These are phyloP conservation scores for Russula sp. DNA, from an alignment of 768 basidiomycete genomes.

Conservation along the genomic window DNA sequence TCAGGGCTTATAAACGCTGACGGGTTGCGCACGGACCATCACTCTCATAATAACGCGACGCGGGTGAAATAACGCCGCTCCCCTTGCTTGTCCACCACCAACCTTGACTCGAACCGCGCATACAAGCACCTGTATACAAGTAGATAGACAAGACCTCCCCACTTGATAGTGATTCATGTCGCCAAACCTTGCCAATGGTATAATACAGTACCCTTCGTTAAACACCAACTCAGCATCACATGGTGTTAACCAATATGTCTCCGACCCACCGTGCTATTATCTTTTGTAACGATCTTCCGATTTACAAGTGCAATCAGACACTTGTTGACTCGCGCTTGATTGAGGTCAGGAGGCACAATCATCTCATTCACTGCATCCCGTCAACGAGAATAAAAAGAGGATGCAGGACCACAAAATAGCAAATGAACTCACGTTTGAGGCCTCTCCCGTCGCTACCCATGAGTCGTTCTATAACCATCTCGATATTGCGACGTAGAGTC, in stretches of 20 bases:
- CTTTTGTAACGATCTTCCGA: constrained; percentile 76
- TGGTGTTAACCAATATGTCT: background rate
- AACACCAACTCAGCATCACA: background rate
- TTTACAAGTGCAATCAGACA: constrained; percentile 88
- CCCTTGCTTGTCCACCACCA: background rate
- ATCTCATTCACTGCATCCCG: constrained; percentile 58
- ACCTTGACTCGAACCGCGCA: too few species aligned
- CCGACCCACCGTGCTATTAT: constrained; percentile 37
- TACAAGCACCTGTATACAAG: background rate
- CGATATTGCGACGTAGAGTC: constrained; percentile 71
- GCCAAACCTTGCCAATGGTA: constrained; percentile 62
- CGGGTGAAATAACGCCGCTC: background rate
- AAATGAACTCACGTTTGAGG: constrained; percentile 46
- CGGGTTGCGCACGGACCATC: constrained; percentile 3
- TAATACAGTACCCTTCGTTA: constrained; percentile 49
- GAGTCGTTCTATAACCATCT: constrained; percentile 69
- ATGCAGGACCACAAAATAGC: background rate
- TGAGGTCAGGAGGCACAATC: constrained; percentile 72
- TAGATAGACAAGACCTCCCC: background rate
- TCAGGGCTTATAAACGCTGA: background rate
- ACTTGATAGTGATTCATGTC: constrained; percentile 6
- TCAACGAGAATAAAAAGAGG: background rate
- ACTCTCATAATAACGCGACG: background rate
- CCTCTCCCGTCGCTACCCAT: constrained; percentile 56
- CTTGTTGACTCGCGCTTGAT: constrained; percentile 88